phyloP scores from a whole-genome alignment of 768 basidiomycete genomes.

The Porphyrellus cyaneotinctus region DNA sequence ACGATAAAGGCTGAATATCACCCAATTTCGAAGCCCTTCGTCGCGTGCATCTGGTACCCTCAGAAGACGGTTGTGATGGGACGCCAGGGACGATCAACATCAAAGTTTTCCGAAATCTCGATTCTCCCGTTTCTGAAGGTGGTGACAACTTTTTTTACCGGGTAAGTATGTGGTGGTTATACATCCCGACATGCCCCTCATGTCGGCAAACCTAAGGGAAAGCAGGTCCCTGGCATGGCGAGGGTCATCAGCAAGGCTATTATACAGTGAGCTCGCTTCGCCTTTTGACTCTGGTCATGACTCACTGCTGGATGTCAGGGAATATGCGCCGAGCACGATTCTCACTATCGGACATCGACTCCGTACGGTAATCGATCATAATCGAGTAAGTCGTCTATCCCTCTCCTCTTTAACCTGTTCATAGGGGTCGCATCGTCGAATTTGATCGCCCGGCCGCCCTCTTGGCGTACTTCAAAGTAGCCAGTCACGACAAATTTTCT shows the following conservation, averaged over 20 bases:
- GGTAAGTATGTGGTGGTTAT: conserved; percentile 40
- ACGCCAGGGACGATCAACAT: conserved; percentile 48
- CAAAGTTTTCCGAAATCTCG: conserved; percentile 75
- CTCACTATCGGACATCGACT: conserved; percentile 80
- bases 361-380: conserved; percentile 79
- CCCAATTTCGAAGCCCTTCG: conserved; percentile 75
- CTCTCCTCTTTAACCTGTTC: conserved; percentile 38
- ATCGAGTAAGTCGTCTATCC: conserved; percentile 50
- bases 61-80: conserved; percentile 43
- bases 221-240: conserved; percentile 87
- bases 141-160: conserved; percentile 89
- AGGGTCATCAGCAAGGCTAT: conserved; percentile 78
- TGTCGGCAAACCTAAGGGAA: conserved; percentile 45
- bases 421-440: conserved; percentile 74
- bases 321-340: conserved; percentile 78
- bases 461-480: conserved; percentile 66
- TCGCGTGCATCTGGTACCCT: conserved; percentile 74
- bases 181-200: not conserved
- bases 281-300: not conserved
- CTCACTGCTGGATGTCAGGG: conserved; percentile 35
- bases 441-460: conserved; percentile 63
- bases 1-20: not conserved
- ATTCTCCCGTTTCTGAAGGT: conserved; percentile 73
- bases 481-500: conserved; percentile 67
- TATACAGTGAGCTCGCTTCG: conserved; percentile 51